Percentiles rank a stretch among this genome's conserved stretches.
These are phyloP conservation scores for Taiwanofungus camphoratus DNA, from an alignment of 1,284 basidiomycete genomes.

Conservation along the genomic window DNA sequence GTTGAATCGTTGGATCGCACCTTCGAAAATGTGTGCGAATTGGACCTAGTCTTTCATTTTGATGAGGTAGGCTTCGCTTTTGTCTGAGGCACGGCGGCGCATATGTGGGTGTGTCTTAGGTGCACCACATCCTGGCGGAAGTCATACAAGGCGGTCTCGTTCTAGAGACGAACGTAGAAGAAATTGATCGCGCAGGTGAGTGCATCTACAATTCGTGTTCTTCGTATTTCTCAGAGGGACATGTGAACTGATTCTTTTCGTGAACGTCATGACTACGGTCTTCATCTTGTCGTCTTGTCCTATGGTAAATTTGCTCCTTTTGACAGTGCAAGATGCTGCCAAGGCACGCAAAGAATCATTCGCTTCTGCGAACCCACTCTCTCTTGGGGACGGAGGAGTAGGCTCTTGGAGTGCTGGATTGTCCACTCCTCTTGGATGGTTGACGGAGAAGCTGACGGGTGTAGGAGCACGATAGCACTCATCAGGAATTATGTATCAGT, in stretches of 20 bases:
- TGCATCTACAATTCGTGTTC: no score
- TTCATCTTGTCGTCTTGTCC: no score
- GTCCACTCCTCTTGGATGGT: slow-evolving; percentile 73
- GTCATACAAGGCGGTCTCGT: slow-evolving; percentile 97
- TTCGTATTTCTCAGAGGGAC: no score
- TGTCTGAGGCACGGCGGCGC: not conserved
- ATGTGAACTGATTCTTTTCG: no score
- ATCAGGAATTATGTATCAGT: no score
- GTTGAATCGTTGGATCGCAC: slow-evolving; percentile 94
- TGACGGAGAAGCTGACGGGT: slow-evolving; percentile 67
- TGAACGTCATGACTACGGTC: no score
- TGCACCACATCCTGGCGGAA: slow-evolving; percentile 91
- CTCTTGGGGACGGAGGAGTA: slow-evolving; percentile 57
- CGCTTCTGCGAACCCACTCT: slow-evolving; percentile 69
- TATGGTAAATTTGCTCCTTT: slow-evolving; percentile 3
- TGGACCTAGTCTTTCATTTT: slow-evolving; percentile 98
- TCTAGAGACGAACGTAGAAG: slow-evolving; percentile 95
- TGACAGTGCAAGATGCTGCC: slow-evolving; percentile 58
- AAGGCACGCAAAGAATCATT: slow-evolving; percentile 72
- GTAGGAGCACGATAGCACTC: slow-evolving; percentile 53
- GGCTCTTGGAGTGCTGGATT: slow-evolving; percentile 54
- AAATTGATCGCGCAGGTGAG: slow-evolving; percentile 76
- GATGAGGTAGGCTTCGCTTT: slow-evolving; percentile 65
- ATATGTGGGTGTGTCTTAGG: slow-evolving; percentile 45
- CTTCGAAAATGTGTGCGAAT: slow-evolving; percentile 98